Evolutionary conservation across 306 rosid genomes (phyloP).

Genomic region (Gynostemma pentaphyllum): DNA sequence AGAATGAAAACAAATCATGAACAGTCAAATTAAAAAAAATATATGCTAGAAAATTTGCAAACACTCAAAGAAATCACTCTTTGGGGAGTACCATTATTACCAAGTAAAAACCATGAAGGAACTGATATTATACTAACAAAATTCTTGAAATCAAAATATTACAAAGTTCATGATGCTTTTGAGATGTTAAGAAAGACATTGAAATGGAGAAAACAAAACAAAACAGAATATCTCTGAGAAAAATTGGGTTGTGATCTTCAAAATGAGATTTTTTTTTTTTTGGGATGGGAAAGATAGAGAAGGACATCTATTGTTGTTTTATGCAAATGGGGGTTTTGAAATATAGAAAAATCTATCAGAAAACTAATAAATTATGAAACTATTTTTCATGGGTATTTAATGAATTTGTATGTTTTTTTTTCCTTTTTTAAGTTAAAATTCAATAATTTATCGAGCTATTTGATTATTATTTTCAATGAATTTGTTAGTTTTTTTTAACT

Average conservation of each 20-base stretch:
- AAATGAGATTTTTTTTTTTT: constrained; percentile 15
- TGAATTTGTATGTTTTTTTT: too few relatives aligned
- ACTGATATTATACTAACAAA: constrained; percentile 50
- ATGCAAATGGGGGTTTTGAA: constrained; percentile 28
- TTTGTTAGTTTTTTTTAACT: too few relatives aligned
- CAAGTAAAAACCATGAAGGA: constrained; percentile 67
- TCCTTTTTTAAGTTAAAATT: too few relatives aligned
- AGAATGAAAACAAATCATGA: too few relatives aligned
- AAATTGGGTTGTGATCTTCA: constrained; percentile 23
- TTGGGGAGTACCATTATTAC: constrained; percentile 81
- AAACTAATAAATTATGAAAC: too few relatives aligned
- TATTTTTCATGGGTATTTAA: too few relatives aligned
- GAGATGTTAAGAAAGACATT: constrained; percentile 54
- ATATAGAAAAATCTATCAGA: constrained; percentile 28
- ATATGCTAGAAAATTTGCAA: too few relatives aligned
- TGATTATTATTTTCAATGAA: too few relatives aligned
- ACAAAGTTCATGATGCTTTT: constrained; percentile 45
- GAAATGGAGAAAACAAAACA: constrained; percentile 44
- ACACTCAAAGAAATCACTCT: constrained; percentile 29
- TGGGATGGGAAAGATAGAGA: constrained; percentile 38
- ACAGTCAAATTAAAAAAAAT: too few relatives aligned
- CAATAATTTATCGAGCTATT: too few relatives aligned
- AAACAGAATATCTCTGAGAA: constrained; percentile 32
- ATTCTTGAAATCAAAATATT: constrained; percentile 65
- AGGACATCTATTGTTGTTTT: constrained; percentile 54